A percentile compares a stretch with the other conserved stretches of the same genome.
phyloP scores from a whole-genome alignment of 2,329 filamentous ascomycete genomes.

The Capronia epimyces region DNA sequence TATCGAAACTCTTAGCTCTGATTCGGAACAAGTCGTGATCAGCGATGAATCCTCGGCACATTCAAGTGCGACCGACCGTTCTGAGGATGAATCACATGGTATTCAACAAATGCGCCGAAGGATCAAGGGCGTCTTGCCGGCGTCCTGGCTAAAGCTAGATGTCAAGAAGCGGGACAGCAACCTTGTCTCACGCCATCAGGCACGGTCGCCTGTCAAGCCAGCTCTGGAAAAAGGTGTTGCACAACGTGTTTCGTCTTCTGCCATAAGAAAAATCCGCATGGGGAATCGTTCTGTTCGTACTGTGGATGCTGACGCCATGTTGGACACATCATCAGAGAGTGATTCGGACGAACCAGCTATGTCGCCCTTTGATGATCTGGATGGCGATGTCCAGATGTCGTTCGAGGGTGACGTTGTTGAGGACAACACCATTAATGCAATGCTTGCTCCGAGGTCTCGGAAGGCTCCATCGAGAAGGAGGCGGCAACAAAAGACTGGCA shows the following conservation, averaged over 20 bases:
- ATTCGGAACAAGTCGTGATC: slow-evolving; percentile 22
- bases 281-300: not conserved
- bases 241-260: slow-evolving; percentile 10
- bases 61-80: slow-evolving; percentile 14
- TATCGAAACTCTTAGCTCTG: slow-evolving; percentile 26
- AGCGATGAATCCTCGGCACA: slow-evolving; percentile 7
- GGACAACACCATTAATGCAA: slow-evolving; percentile 31
- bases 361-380: not conserved
- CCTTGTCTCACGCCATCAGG: slow-evolving; percentile 3
- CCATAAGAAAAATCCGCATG: not conserved
- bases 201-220: slow-evolving; percentile 15
- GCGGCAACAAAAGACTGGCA: slow-evolving; percentile 12
- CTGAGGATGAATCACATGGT: slow-evolving; percentile 27
- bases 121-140: slow-evolving; percentile 47
- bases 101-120: slow-evolving; percentile 37
- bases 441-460: slow-evolving; percentile 25
- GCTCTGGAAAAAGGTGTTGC: slow-evolving; percentile 21
- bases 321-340: slow-evolving; percentile 8
- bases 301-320: slow-evolving; percentile 4
- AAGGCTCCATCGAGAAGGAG: slow-evolving; percentile 5
- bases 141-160: slow-evolving; percentile 37
- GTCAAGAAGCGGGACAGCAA: slow-evolving; percentile 15
- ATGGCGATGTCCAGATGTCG: slow-evolving; percentile 1
- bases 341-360: slow-evolving; percentile 5
- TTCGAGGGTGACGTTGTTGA: slow-evolving; percentile 28